phyloP scores from a whole-genome alignment of 1,284 basidiomycete genomes.

The Quambalaria eucalypti region DNA sequence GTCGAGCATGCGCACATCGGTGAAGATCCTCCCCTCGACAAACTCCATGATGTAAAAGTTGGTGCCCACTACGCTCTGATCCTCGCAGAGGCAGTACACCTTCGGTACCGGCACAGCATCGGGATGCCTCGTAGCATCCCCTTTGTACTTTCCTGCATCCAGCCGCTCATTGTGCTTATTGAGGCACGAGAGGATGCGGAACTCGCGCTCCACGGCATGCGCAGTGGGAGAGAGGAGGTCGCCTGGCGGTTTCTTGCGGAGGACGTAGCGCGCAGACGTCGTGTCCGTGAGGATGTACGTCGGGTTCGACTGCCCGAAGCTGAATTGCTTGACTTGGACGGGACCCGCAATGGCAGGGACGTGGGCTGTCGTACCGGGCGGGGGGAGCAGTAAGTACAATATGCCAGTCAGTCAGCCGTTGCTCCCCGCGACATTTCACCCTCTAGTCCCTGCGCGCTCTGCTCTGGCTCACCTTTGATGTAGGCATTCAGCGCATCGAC shows the following conservation, averaged over 20 bases:
- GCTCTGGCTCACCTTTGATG: slow-evolving; percentile 48
- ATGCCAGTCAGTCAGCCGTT: not conserved
- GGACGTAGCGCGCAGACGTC: slow-evolving; percentile 64
- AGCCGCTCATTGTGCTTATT: slow-evolving; percentile 11
- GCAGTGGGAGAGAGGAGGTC: slow-evolving; percentile 75
- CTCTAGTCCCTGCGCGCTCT: not conserved
- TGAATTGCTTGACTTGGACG: slow-evolving; percentile 80
- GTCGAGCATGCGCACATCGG: slow-evolving; percentile 61
- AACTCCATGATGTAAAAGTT: slow-evolving; percentile 95
- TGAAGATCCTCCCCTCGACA: slow-evolving; percentile 76
- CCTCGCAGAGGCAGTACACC: slow-evolving; percentile 65
- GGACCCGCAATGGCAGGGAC: slow-evolving; percentile 60
- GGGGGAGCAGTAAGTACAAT: not conserved
- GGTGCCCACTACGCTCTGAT: slow-evolving; percentile 68
- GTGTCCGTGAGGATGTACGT: slow-evolving; percentile 81
- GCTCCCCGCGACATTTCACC: too few relatives aligned
- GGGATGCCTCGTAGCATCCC: slow-evolving; percentile 19
- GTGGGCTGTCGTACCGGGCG: too few relatives aligned
- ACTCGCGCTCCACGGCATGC: slow-evolving; percentile 89
- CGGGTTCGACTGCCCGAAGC: slow-evolving; percentile 66
- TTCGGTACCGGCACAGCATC: slow-evolving; percentile 70
- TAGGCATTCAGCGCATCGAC: slow-evolving; percentile 50
- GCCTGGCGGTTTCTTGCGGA: slow-evolving; percentile 89
- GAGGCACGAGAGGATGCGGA: slow-evolving; percentile 62
- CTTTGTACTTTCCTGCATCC: not conserved